Base-by-base conservation (phyloP, 306 rosid genomes). In the Datisca glomerata region DNA sequence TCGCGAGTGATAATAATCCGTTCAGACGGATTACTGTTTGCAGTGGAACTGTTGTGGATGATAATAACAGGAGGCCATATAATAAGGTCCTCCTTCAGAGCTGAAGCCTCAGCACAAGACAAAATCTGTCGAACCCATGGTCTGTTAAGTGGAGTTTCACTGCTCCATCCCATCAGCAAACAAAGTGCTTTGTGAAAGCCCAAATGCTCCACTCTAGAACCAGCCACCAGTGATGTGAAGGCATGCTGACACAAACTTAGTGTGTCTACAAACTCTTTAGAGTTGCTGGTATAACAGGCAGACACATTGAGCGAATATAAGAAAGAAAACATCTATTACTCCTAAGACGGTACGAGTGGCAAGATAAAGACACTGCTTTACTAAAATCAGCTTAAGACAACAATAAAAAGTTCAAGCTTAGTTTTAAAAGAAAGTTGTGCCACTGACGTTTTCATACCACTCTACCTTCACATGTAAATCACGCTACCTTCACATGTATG, bases 141-240 rank as follows among this genome's bases (percentile, higher is more conserved):
- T 44, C 51, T 49, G 4, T 51, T 33, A 9, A 47, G 44, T 12
- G 38, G 53, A 14, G 45, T 20, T 23, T 47, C 36, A 60, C 41
- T 58, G 47, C 53, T 27, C 77, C 77, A 70, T 34, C 77, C 77
- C 67, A 65, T 25, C 20, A 70, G 46, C 50, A 66, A 28, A 60
- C 77, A 70, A 19, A 70, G 61, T 19, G 77, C 77, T 43, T 47
- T 60, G 41, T 70, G 77, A 55, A 55, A 62, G 23, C 77, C 77
- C 65, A 70, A 52, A 46, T 70, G 77, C 19, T 70, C 77, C 33
- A 63, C 55, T n/a, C n/a, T n/a, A n/a, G n/a, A n/a, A n/a, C n/a
- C n/a, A n/a, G n/a, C n/a, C n/a, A n/a, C 37, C 47, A 29, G 48
- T 18, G 76, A 44, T 27, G 6, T 14, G 36, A 40, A 53, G 15